Percentiles rank a stretch among this genome's conserved stretches.
Evolutionary conservation across 2,329 filamentous ascomycete genomes (phyloP).

Genomic region (Colletotrichum lindemuthianum): DNA sequence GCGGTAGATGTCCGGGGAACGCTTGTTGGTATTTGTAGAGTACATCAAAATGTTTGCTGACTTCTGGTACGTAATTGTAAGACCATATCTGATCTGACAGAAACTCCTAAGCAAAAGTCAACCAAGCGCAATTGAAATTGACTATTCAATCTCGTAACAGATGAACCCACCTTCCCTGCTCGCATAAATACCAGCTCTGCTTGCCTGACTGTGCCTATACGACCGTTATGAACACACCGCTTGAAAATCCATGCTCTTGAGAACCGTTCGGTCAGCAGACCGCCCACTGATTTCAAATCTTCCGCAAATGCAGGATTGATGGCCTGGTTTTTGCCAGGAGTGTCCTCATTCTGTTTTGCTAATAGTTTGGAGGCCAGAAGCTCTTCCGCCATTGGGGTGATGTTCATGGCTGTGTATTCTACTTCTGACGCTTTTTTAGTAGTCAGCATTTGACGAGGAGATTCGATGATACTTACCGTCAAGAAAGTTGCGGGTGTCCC

Average conservation of each 20-base stretch:
- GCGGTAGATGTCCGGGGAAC: constrained; percentile 39
- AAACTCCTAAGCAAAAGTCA: constrained; percentile 46
- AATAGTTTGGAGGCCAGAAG: too few relatives aligned
- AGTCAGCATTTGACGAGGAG: not conserved
- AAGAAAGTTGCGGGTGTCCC: constrained; percentile 58
- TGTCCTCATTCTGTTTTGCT: too few relatives aligned
- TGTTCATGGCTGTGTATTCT: constrained; percentile 50
- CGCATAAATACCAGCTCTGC: constrained; percentile 63
- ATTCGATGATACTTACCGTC: constrained; percentile 53
- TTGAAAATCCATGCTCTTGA: constrained; percentile 39
- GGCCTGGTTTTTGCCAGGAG: too few relatives aligned
- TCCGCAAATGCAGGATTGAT: too few relatives aligned
- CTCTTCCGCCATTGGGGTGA: too few relatives aligned
- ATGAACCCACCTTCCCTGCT: constrained; percentile 56
- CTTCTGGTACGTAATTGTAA: constrained; percentile 52
- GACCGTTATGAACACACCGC: constrained; percentile 48
- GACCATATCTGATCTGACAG: constrained; percentile 51
- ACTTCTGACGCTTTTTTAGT: constrained; percentile 50
- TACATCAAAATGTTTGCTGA: constrained; percentile 54
- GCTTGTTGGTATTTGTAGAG: constrained; percentile 47
- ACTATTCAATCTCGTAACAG: constrained; percentile 17
- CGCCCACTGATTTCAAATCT: too few relatives aligned
- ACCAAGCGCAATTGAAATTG: constrained; percentile 4
- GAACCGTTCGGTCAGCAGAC: too few relatives aligned
- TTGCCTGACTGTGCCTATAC: constrained; percentile 53